A percentile compares a stretch with the other conserved stretches of the same genome.
Evolutionary conservation across 176 grass and related monocot species (phyloP).

Genomic region (sorghum (Sorghum bicolor)): Sorghum_bicolor_NCBIv3 NC_012876.2:9170501-9171000

Average conservation of each 20-base stretch:
- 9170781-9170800: not conserved
- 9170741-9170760: not conserved
- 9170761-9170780: not conserved
- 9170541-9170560: not conserved
- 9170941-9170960: not conserved
- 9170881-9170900: not conserved
- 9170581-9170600: not conserved
- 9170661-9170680: not conserved
- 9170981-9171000: not conserved
- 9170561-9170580: not conserved
- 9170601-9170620: not conserved
- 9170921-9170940: not conserved
- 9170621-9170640: not conserved
- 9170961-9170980: not conserved
- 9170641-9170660: not conserved
- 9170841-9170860: not conserved
- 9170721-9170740: not conserved
- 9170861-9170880: not conserved
- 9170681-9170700: not conserved
- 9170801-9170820: no score
- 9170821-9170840: not conserved
- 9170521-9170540: not conserved
- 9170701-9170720: not conserved
- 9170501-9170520: not conserved
- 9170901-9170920: not conserved